phyloP scores from a whole-genome alignment of 2,329 filamentous ascomycete species.

The Sporothrix humicola region DNA sequence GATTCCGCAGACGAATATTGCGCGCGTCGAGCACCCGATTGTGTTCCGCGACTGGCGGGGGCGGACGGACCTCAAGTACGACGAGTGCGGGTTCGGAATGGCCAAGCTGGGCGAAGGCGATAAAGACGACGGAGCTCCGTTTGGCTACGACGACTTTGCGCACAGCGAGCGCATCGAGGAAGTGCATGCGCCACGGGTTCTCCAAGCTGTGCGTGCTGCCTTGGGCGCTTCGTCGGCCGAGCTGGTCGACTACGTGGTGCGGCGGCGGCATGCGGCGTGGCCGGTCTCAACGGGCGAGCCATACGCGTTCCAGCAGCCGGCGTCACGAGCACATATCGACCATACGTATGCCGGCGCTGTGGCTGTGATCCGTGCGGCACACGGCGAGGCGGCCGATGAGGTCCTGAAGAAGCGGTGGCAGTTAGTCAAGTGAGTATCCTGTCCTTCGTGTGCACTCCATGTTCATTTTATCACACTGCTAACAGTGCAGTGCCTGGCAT shows the following conservation, averaged over 20 bases:
- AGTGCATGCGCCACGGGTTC: slow-evolving; percentile 33
- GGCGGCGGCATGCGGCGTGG: slow-evolving; percentile 36
- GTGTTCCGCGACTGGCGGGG: slow-evolving; percentile 32
- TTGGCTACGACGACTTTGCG: slow-evolving; percentile 32
- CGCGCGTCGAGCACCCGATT: slow-evolving; percentile 33
- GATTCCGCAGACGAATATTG: slow-evolving; percentile 37
- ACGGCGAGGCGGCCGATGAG: slow-evolving; percentile 25
- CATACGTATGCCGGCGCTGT: slow-evolving; percentile 50
- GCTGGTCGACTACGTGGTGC: slow-evolving; percentile 38
- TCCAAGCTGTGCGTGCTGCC: slow-evolving; percentile 30
- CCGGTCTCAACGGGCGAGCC: slow-evolving; percentile 36
- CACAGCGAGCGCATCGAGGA: slow-evolving; percentile 28
- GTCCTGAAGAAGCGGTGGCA: slow-evolving; percentile 30
- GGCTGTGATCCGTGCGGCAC: slow-evolving; percentile 62
- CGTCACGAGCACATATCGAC: slow-evolving; percentile 37
- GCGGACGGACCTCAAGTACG: slow-evolving; percentile 30
- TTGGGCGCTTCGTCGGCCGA: slow-evolving; percentile 36
- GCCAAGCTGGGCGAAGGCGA: slow-evolving; percentile 7
- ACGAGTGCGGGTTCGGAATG: slow-evolving; percentile 34
- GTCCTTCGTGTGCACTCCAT: not conserved
- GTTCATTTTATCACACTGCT: not conserved
- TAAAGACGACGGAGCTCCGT: not conserved
- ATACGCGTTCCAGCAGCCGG: slow-evolving; percentile 36
- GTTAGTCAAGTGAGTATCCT: slow-evolving; percentile 33
- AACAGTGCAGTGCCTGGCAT: slow-evolving; percentile 38